Base-by-base conservation (phyloP, 2,329 filamentous ascomycete species). In the Sporothrix phasma region DNA sequence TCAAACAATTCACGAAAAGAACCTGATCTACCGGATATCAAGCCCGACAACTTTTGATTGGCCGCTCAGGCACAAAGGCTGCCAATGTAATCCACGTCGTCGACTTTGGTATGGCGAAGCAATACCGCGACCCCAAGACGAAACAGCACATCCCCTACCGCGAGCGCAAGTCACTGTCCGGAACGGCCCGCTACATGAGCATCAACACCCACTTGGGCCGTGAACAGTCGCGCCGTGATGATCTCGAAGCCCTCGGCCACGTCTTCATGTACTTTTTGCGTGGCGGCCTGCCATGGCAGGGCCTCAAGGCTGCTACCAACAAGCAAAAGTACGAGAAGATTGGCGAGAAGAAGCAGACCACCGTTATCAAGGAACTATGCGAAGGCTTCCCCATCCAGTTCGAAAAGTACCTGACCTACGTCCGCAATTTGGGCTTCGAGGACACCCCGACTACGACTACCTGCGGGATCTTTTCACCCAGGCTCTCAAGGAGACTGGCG, bases 251-350 rank as follows among this genome's bases (percentile, higher is more conserved):
- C 15, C 79, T 89, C 13, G 87, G 87, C 22, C 87, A 89, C 72
- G 86, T 89, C 46, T 88, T 89, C 74, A 85, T 89, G 80, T 89
- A 89, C 75, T 89, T 89, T 75, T 75, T 89, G 51, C 81, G 86
- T n/a, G 87, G 87, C 54, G 85, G 84, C 7, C 79, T 89, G 63
- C 86, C 87, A 56, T 89, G 86, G 86, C 86, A 89, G 73, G 86
- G 85, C 15, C 77, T 89, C 68, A 88, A 88, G 78, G 86, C 86
- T 74, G 86, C 85, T 37, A 88, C 86, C 61, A 88, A 88, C 76
- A 88, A 97, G 85, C 94, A 97, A 75, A 99, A 99, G 80, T 99
- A 99, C 75, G 94, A 99, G 79, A 97, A 97, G 84, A 99, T 99
- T 77, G 94, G 94, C 53, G 93, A 99, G 82, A 97, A 99, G 88